Percentiles rank a stretch among this genome's conserved stretches.
Evolutionary conservation across 768 basidiomycete genomes (phyloP).

Genomic region (Hygrocybe coccinea): DNA sequence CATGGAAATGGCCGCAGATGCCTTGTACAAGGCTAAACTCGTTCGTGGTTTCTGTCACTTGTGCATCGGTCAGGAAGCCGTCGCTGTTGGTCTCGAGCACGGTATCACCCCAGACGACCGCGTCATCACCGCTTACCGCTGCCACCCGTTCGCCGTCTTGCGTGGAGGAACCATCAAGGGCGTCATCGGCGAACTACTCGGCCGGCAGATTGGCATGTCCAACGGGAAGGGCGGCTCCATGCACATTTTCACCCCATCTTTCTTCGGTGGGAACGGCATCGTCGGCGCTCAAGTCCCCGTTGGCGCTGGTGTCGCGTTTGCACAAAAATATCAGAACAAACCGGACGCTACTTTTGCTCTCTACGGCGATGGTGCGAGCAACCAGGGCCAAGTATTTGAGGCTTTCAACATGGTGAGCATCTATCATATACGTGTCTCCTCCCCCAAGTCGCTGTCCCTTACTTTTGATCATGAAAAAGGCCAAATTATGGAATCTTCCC

Average conservation of each 20-base stretch:
- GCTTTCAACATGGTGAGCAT: conserved; percentile 90
- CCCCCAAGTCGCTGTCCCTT: too few species aligned
- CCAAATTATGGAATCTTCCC: conserved; percentile 93
- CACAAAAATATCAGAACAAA: conserved; percentile 77
- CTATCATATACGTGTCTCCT: neutral
- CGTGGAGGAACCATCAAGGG: conserved; percentile 89
- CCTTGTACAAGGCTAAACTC: conserved; percentile 93
- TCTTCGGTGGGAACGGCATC: conserved; percentile 99
- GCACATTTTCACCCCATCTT: conserved; percentile 97
- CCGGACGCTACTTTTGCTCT: conserved; percentile 83
- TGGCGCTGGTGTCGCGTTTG: conserved; percentile 91
- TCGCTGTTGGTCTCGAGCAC: conserved; percentile 88
- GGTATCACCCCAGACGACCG: conserved; percentile 80
- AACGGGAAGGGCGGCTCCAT: conserved; percentile 97
- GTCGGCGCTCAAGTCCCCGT: conserved; percentile 98
- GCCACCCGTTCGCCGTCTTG: conserved; percentile 95
- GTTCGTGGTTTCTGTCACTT: conserved; percentile 99
- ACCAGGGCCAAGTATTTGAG: conserved; percentile 99
- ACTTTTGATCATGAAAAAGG: conserved; percentile 40
- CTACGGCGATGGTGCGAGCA: conserved; percentile 96
- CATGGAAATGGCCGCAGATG: conserved; percentile 97
- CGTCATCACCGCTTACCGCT: conserved; percentile 95
- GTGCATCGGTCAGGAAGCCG: conserved; percentile 99
- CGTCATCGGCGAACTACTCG: conserved; percentile 88
- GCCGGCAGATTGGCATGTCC: conserved; percentile 89